These are phyloP conservation scores for Neohortaea acidophila DNA, from an alignment of 495 filamentous ascomycete genomes.

Conservation along the genomic window DNA sequence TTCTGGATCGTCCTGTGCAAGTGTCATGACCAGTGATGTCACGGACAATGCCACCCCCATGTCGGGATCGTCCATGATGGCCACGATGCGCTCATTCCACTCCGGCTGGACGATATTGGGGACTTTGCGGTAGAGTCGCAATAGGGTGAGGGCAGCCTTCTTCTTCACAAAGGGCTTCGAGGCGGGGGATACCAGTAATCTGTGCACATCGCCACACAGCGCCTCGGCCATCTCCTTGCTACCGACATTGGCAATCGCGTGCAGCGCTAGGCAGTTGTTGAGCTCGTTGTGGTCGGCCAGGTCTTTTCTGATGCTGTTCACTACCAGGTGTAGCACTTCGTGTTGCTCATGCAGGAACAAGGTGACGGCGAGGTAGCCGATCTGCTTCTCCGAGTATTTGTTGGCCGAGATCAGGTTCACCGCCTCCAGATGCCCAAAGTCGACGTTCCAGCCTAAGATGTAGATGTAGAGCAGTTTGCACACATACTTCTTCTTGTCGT, in stretches of 20 bases:
- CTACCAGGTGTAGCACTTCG: conserved; percentile 86
- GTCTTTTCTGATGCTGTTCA: conserved; percentile 98
- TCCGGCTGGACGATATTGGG: conserved; percentile 84
- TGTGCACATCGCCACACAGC: conserved; percentile 80
- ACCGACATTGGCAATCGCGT: conserved; percentile 97
- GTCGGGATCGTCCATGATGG: conserved; percentile 92
- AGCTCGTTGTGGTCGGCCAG: conserved; percentile 87
- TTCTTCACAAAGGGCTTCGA: conserved; percentile 99
- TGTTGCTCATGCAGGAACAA: conserved; percentile 95
- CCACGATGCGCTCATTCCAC: conserved; percentile 96
- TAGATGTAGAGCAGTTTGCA: conserved; percentile 99
- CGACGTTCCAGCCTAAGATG: conserved; percentile 97
- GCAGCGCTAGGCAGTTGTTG: conserved; percentile 93
- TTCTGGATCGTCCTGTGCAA: conserved; percentile 84
- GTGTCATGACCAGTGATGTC: conserved; percentile 88
- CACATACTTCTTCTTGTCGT: conserved; percentile 99
- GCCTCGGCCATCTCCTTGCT: conserved; percentile 95
- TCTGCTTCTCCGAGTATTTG: conserved; percentile 99
- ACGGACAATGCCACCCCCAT: conserved; percentile 91
- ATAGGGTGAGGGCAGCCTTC: conserved; percentile 92
- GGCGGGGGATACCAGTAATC: conserved; percentile 86
- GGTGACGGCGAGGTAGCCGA: conserved; percentile 94
- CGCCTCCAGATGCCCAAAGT: conserved; percentile 95
- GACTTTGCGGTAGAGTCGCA: conserved; percentile 88
- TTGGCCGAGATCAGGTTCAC: conserved; percentile 92